A percentile compares a stretch with the other conserved stretches of the same genome.
These are phyloP conservation scores for Cercospora sp. DNA, from an alignment of 2,329 filamentous ascomycete species.

Conservation along the genomic window DNA sequence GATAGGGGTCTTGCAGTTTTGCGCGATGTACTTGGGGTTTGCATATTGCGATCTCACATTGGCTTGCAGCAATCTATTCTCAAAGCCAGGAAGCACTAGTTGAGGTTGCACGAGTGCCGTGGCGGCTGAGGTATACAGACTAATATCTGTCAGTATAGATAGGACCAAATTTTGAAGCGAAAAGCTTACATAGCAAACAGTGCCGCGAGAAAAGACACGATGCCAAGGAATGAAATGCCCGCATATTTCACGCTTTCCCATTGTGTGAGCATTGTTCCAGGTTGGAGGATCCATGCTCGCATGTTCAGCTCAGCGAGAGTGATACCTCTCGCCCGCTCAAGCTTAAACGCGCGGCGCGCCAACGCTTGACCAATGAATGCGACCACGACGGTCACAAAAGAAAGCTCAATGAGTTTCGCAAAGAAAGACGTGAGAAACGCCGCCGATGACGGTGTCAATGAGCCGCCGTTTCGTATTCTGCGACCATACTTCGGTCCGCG, in stretches of 20 bases:
- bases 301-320: slow-evolving; percentile 76
- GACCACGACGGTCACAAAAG: slow-evolving; percentile 76
- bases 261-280: slow-evolving; percentile 69
- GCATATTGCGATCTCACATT: slow-evolving; percentile 63
- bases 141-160: not conserved
- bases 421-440: slow-evolving; percentile 67
- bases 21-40: slow-evolving; percentile 59
- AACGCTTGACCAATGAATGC: slow-evolving; percentile 73
- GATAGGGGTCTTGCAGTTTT: slow-evolving; percentile 65
- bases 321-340: slow-evolving; percentile 56
- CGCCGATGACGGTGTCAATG: slow-evolving; percentile 63
- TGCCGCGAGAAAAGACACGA: slow-evolving; percentile 64
- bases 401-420: slow-evolving; percentile 75
- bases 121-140: slow-evolving; percentile 73
- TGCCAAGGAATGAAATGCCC: slow-evolving; percentile 63
- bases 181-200: slow-evolving; percentile 57
- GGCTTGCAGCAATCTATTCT: slow-evolving; percentile 55
- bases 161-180: too few species aligned
- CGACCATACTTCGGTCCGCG: slow-evolving; percentile 63
- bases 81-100: slow-evolving; percentile 60
- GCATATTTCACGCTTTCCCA: slow-evolving; percentile 66
- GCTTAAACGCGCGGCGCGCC: slow-evolving; percentile 66
- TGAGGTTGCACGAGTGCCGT: slow-evolving; percentile 75
- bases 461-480: slow-evolving; percentile 53
- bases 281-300: slow-evolving; percentile 64